Conservation (phyloP, 768 basidiomycete species). For the Amyloporia xantha region DNA sequence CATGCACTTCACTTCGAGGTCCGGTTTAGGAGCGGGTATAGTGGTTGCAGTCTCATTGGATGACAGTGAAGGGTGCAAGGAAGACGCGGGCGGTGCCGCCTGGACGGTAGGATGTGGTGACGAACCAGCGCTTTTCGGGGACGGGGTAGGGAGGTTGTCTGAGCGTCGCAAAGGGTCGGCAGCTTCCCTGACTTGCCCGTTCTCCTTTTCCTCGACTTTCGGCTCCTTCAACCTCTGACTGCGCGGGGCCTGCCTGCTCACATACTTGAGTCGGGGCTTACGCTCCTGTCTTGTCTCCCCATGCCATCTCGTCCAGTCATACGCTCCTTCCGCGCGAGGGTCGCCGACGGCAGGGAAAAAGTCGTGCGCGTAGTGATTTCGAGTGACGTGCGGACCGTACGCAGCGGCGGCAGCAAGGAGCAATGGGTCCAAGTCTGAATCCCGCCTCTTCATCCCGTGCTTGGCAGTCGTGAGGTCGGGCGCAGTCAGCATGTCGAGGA, state of each 20-base stretch:
- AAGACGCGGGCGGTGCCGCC: constrained; percentile 12
- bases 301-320: constrained; percentile 54
- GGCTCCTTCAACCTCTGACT: constrained; percentile 42
- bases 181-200: constrained; percentile 33
- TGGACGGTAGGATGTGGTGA: neutral
- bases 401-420: constrained; percentile 72
- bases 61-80: constrained; percentile 22
- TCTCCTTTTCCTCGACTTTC: constrained; percentile 43
- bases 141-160: constrained; percentile 29
- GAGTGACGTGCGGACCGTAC: constrained; percentile 70
- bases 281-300: constrained; percentile 35
- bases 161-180: constrained; percentile 30
- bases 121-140: constrained; percentile 37
- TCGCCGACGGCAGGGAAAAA: constrained; percentile 57
- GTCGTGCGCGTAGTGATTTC: constrained; percentile 83
- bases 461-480: constrained; percentile 29
- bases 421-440: constrained; percentile 73
- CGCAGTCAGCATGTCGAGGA: constrained; percentile 61
- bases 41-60: constrained; percentile 8
- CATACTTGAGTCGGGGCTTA: constrained; percentile 47
- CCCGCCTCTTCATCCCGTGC: constrained; percentile 47
- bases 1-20: constrained; percentile 83
- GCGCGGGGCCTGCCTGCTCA: constrained; percentile 72
- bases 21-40: constrained; percentile 6
- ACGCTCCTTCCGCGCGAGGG: constrained; percentile 43